These are phyloP conservation scores for Tricholoma saponaceum DNA, from an alignment of 768 basidiomycete genomes.

Conservation along the genomic window DNA sequence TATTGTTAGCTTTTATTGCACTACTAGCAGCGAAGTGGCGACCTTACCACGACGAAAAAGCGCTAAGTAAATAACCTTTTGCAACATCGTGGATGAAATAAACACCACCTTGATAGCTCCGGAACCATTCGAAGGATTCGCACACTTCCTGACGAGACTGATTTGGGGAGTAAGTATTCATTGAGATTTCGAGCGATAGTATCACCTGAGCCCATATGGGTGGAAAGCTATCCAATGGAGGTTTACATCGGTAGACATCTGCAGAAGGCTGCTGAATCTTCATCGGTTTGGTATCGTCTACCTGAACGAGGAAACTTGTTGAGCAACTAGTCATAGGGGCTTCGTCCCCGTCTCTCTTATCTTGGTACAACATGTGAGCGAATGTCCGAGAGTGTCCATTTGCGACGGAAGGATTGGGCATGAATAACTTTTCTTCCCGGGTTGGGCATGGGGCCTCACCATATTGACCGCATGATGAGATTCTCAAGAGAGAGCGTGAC, in stretches of 20 bases:
- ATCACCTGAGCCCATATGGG: conserved; percentile 43
- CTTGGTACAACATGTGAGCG: neutral
- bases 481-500: neutral
- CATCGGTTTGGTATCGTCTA: neutral
- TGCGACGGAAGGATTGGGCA: neutral
- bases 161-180: conserved; percentile 4
- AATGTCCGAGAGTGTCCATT: neutral
- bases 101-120: conserved; percentile 78
- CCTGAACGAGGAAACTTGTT: neutral
- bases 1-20: neutral
- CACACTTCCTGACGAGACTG: conserved; percentile 85
- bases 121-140: conserved; percentile 72
- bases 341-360: neutral
- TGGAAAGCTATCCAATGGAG: conserved; percentile 25
- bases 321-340: neutral
- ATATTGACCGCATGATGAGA: neutral
- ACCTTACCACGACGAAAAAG: conserved; percentile 59
- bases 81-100: conserved; percentile 58
- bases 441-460: neutral
- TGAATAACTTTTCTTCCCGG: neutral
- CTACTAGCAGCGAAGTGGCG: neutral
- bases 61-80: conserved; percentile 76
- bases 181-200: neutral
- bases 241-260: conserved; percentile 8
- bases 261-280: neutral